Conservation (phyloP, 345 rosid genomes). For the Hibiscus syriacus region DNA sequence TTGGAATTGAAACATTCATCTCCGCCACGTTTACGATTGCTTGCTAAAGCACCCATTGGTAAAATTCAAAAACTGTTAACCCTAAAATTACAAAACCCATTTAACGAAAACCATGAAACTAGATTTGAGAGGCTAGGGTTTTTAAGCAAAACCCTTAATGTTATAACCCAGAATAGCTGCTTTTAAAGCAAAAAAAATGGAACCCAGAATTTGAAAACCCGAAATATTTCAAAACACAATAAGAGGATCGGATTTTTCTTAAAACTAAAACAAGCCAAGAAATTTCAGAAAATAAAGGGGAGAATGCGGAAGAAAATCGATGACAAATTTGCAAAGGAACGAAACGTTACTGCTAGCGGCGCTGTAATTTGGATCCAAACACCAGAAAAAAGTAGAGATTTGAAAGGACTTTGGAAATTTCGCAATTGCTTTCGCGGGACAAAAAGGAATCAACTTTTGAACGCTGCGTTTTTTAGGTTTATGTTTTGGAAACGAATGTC, state of each 20-base stretch:
- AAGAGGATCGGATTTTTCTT: background rate
- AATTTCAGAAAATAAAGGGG: background rate
- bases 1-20: slow-evolving; percentile 33
- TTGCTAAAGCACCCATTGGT: slow-evolving; percentile 59
- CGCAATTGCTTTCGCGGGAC: background rate
- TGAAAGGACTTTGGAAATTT: background rate
- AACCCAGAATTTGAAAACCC: background rate
- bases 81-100: slow-evolving; percentile 28
- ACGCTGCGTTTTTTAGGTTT: background rate
- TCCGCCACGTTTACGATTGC: slow-evolving; percentile 57
- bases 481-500: too few relatives aligned
- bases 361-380: background rate
- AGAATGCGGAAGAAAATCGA: background rate
- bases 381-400: background rate
- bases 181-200: background rate
- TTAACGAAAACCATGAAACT: slow-evolving; percentile 8
- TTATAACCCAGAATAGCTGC: background rate
- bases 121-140: background rate
- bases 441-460: background rate
- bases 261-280: background rate
- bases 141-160: background rate
- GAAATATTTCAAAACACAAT: background rate
- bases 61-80: slow-evolving; percentile 16
- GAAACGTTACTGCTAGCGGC: background rate
- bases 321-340: background rate